A percentile compares a stretch with the other conserved stretches of the same genome.
phyloP scores from a whole-genome alignment of 345 rosid genomes.

The Melaleuca alternifolia region DNA sequence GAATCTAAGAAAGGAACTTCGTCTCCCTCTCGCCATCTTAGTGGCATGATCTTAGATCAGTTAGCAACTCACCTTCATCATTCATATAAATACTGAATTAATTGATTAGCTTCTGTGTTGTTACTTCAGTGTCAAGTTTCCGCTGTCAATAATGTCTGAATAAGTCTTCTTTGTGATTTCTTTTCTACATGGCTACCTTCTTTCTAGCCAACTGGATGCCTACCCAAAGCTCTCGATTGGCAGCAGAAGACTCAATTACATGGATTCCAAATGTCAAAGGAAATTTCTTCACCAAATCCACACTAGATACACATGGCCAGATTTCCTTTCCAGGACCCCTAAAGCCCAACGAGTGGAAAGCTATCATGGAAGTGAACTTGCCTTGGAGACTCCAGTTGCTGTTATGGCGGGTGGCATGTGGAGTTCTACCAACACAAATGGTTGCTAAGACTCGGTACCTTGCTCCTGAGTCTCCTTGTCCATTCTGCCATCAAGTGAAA shows the following conservation, averaged over 20 bases:
- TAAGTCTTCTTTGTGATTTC: neutral
- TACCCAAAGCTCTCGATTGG: neutral
- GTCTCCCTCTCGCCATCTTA: neutral
- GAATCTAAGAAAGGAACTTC: neutral
- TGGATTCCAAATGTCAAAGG: slow-evolving; percentile 3
- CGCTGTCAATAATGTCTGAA: neutral
- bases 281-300: neutral
- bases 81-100: neutral
- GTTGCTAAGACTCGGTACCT: neutral
- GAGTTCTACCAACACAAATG: neutral
- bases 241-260: neutral
- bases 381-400: neutral
- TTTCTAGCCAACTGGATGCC: slow-evolving; percentile 3
- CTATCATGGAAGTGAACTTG: neutral
- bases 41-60: neutral
- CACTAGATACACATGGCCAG: neutral
- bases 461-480: neutral
- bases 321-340: neutral
- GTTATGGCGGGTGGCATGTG: slow-evolving; percentile 1
- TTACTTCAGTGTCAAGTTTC: neutral
- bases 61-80: neutral
- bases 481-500: neutral
- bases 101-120: neutral
- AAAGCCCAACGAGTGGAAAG: neutral
- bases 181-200: neutral